A percentile compares a stretch with the other conserved stretches of the same genome.
phyloP scores from a whole-genome alignment of 164 flowering plant species.

The Nelumbo lutea region DNA sequence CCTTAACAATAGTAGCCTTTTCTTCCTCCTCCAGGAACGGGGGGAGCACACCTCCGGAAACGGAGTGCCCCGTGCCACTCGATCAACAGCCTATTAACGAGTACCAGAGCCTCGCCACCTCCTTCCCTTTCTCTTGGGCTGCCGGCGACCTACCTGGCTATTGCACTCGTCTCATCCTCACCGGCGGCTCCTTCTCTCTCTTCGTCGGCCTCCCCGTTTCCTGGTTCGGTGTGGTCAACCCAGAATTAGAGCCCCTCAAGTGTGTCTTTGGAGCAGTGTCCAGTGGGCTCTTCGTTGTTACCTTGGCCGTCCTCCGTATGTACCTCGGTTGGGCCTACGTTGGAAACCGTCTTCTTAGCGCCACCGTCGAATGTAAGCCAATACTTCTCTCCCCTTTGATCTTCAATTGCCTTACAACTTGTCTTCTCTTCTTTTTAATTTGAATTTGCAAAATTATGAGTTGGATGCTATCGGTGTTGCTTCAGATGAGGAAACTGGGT shows the following conservation, averaged over 20 bases:
- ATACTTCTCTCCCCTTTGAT: not conserved
- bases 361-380: conserved; percentile 78
- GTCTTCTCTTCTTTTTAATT: not conserved
- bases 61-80: conserved; percentile 85
- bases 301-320: conserved; percentile 78
- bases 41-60: conserved; percentile 39
- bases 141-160: conserved; percentile 45
- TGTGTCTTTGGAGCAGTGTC: conserved; percentile 48
- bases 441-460: not conserved
- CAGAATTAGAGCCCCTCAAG: conserved; percentile 47
- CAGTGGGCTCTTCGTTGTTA: conserved; percentile 61
- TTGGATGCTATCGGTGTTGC: not conserved
- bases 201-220: conserved; percentile 82
- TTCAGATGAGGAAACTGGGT: conserved; percentile 96
- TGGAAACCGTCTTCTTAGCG: conserved; percentile 89
- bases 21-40: conserved; percentile 35
- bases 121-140: conserved; percentile 89
- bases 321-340: conserved; percentile 97
- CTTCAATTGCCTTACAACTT: not conserved
- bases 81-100: conserved; percentile 89
- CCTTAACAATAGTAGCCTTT: conserved; percentile 9
- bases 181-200: conserved; percentile 59
- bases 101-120: conserved; percentile 55
- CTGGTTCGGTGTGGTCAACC: conserved; percentile 58
- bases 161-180: conserved; percentile 38